Percentiles rank a stretch among this genome's conserved stretches.
Conservation (phyloP, 441 rosid species). For the Capsella rubella region DNA sequence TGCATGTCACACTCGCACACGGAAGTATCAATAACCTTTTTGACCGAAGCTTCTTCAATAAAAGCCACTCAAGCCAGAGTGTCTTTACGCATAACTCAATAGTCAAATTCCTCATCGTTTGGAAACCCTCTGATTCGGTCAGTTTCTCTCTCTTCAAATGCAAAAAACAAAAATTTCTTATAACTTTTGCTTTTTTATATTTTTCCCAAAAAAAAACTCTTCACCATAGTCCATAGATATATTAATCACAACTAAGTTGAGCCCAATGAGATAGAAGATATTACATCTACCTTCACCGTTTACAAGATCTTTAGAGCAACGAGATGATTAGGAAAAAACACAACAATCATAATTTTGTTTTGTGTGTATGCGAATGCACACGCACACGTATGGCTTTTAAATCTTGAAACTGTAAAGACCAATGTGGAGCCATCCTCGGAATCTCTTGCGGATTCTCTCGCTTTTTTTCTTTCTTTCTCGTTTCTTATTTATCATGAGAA, state of each 20-base stretch:
- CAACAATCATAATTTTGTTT: not conserved
- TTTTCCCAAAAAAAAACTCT: not conserved
- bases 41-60: too few species aligned
- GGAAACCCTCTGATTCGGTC: not conserved
- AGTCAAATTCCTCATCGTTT: not conserved
- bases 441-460: conserved; percentile 35
- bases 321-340: not conserved
- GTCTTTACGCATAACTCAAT: not conserved
- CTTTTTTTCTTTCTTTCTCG: not conserved
- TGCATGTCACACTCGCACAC: too few species aligned
- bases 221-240: not conserved
- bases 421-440: conserved; percentile 38
- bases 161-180: too few species aligned
- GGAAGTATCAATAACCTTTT: too few species aligned
- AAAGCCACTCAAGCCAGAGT: not conserved
- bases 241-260: not conserved
- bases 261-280: not conserved
- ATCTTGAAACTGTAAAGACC: conserved; percentile 19
- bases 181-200: too few species aligned
- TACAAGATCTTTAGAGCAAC: not conserved
- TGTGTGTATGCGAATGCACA: not conserved
- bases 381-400: conserved; percentile 24
- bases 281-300: not conserved
- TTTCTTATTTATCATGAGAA: not conserved
- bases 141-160: too few species aligned